These are phyloP conservation scores for Aspergillus aculeatinus DNA, from an alignment of 2,329 filamentous ascomycete genomes.

Conservation along the genomic window DNA sequence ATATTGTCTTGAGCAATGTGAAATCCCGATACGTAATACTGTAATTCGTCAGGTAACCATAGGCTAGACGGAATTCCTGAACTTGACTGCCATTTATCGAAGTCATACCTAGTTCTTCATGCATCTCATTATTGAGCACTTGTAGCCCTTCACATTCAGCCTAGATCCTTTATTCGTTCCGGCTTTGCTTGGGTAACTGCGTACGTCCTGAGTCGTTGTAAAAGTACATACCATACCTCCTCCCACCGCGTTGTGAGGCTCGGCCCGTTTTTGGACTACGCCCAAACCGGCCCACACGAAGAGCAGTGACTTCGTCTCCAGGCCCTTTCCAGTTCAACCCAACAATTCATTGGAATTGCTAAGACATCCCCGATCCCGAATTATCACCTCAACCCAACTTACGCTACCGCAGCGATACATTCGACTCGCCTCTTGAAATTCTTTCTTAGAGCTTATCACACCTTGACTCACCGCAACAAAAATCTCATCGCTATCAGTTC, in stretches of 20 bases:
- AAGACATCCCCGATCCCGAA: neutral
- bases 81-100: too few species aligned
- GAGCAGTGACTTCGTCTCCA: neutral
- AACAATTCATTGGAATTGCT: neutral
- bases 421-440: neutral
- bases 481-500: neutral
- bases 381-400: neutral
- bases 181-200: too few species aligned
- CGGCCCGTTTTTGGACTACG: neutral
- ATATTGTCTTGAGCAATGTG: too few species aligned
- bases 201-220: too few species aligned
- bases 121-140: too few species aligned
- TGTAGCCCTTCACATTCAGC: too few species aligned
- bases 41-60: too few species aligned
- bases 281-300: neutral
- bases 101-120: too few species aligned
- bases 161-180: too few species aligned
- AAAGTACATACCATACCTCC: too few species aligned
- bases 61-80: too few species aligned
- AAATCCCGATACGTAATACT: too few species aligned
- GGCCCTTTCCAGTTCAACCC: neutral
- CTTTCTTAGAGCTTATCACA: neutral
- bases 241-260: neutral
- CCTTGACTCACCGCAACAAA: neutral
- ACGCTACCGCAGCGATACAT: neutral